These are phyloP conservation scores for Rhizoctonia solani DNA, from an alignment of 1,284 basidiomycete genomes.

Conservation along the genomic window DNA sequence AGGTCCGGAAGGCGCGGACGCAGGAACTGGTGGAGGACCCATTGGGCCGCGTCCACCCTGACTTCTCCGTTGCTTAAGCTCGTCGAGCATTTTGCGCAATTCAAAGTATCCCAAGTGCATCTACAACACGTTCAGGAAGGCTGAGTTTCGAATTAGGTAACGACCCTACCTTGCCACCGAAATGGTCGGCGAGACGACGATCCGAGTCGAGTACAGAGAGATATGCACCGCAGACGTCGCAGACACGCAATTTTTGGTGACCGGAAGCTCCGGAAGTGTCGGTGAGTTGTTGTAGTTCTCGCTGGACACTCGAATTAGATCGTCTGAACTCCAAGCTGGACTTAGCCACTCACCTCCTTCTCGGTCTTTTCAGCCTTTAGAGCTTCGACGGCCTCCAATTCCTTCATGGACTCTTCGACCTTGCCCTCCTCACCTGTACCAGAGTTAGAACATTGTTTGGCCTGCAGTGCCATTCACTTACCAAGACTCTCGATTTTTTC, in stretches of 20 bases:
- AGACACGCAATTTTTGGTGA: conserved; percentile 98
- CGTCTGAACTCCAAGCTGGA: conserved; percentile 31
- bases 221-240: conserved; percentile 99
- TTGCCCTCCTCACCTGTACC: conserved; percentile 87
- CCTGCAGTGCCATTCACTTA: conserved; percentile 47
- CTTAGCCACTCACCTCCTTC: conserved; percentile 73
- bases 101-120: conserved; percentile 99
- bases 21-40: conserved; percentile 39
- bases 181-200: conserved; percentile 97
- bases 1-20: conserved; percentile 45
- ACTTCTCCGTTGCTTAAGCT: conserved; percentile 85
- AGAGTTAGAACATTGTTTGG: conserved; percentile 30
- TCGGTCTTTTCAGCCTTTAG: conserved; percentile 94
- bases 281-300: conserved; percentile 93
- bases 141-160: not conserved
- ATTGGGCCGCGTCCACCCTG: conserved; percentile 59
- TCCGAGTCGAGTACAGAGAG: conserved; percentile 97
- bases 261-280: conserved; percentile 98
- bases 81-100: conserved; percentile 87
- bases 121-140: conserved; percentile 49
- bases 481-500: conserved; percentile 97
- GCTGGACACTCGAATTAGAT: conserved; percentile 50
- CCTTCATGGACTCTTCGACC: conserved; percentile 97
- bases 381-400: conserved; percentile 96
- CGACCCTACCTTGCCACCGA: conserved; percentile 89